These are phyloP conservation scores for Arthroderma sp. DNA, from an alignment of 2,329 filamentous ascomycete species.

Conservation along the genomic window DNA sequence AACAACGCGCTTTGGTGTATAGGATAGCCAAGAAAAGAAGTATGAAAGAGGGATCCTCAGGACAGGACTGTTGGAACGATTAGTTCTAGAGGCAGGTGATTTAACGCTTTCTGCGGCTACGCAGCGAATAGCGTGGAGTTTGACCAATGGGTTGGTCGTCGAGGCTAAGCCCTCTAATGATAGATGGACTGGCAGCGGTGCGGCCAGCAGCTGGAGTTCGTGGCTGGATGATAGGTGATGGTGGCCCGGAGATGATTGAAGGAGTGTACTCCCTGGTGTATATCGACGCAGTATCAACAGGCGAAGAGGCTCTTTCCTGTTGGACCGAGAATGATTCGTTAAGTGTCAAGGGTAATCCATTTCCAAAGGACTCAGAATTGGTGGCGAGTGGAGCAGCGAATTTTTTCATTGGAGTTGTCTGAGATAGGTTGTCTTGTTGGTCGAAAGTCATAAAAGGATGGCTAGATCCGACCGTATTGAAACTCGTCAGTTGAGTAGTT, in stretches of 20 bases:
- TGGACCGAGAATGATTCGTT: too few relatives aligned
- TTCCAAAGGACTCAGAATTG: conserved; percentile 6
- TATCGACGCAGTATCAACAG: conserved; percentile 3
- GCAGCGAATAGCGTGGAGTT: conserved; percentile 7
- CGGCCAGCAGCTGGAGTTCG: background rate
- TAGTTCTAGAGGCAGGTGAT: too few relatives aligned
- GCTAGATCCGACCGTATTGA: too few relatives aligned
- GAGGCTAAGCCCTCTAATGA: conserved; percentile 7
- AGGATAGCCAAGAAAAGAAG: too few relatives aligned
- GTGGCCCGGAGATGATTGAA: conserved; percentile 10
- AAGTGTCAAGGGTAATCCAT: too few relatives aligned
- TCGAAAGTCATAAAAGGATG: too few relatives aligned
- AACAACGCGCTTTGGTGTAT: too few relatives aligned
- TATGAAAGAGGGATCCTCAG: background rate
- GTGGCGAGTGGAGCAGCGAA: conserved; percentile 5
- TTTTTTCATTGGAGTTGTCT: too few relatives aligned
- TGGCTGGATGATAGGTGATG: conserved; percentile 6
- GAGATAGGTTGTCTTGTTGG: too few relatives aligned
- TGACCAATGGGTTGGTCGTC: conserved; percentile 4
- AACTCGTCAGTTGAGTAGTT: too few relatives aligned
- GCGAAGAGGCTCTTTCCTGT: background rate
- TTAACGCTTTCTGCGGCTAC: conserved; percentile 5
- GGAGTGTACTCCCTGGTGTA: conserved; percentile 7
- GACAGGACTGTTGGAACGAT: background rate
- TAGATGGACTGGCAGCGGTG: conserved; percentile 7